Evolutionary conservation across 2,329 filamentous ascomycete genomes (phyloP).

Genomic region (Talaromyces sp.): DNA sequence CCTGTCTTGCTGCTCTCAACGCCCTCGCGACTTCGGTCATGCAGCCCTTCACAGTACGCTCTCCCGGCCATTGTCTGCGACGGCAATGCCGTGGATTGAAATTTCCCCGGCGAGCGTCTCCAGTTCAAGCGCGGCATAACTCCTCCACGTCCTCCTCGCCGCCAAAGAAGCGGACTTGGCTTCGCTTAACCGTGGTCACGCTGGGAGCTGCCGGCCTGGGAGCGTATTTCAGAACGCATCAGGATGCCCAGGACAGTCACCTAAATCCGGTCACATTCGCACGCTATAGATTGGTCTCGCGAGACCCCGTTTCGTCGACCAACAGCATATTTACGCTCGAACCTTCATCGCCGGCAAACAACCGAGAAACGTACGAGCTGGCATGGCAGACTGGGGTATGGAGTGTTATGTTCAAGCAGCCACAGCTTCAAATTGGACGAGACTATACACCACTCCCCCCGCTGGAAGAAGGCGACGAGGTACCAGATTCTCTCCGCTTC

Average conservation of each 20-base stretch:
- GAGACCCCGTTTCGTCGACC: slow-evolving; percentile 41
- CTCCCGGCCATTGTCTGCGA: slow-evolving; percentile 15
- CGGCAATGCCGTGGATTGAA: slow-evolving; percentile 13
- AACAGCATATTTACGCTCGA: slow-evolving; percentile 42
- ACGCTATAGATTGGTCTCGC: slow-evolving; percentile 36
- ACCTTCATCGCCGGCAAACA: slow-evolving; percentile 27
- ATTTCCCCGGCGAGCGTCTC: not conserved
- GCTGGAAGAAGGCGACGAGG: slow-evolving; percentile 19
- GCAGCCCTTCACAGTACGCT: slow-evolving; percentile 1
- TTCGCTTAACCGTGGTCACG: slow-evolving; percentile 29
- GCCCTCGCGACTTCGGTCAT: not conserved
- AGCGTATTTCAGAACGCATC: slow-evolving; percentile 28
- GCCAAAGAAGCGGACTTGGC: slow-evolving; percentile 25
- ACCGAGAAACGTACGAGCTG: slow-evolving; percentile 34
- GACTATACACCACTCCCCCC: slow-evolving; percentile 85
- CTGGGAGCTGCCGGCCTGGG: slow-evolving; percentile 31
- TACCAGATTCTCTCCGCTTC: slow-evolving; percentile 52
- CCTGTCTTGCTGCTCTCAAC: not conserved
- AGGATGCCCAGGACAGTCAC: slow-evolving; percentile 19
- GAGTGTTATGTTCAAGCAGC: slow-evolving; percentile 92
- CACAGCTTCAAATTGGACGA: slow-evolving; percentile 83
- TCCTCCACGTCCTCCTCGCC: slow-evolving; percentile 16
- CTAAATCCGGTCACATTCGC: slow-evolving; percentile 36
- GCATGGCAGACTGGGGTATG: slow-evolving; percentile 65
- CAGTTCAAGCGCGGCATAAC: slow-evolving; percentile 16